Conservation (phyloP, 371 early-diverging fungal species). For the Mucor irregularis region DNA sequence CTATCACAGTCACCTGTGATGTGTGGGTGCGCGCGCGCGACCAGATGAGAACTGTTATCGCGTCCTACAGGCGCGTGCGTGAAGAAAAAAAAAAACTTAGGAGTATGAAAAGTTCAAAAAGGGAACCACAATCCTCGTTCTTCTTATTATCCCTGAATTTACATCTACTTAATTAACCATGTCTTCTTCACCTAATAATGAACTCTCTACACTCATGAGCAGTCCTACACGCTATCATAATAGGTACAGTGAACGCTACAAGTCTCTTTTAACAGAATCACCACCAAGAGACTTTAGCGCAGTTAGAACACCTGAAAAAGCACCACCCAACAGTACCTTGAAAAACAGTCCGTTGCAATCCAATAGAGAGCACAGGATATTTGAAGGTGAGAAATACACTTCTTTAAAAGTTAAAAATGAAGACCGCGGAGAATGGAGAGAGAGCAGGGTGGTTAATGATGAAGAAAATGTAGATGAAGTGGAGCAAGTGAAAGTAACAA, state of each 20-base stretch:
- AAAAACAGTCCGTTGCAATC: background rate
- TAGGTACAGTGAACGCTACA: slow-evolving; percentile 4
- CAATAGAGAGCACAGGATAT: background rate
- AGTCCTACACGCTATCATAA: background rate
- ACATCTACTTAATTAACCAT: background rate
- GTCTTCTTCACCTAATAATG: background rate
- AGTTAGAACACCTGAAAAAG: background rate
- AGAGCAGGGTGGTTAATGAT: background rate
- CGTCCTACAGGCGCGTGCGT: too few relatives aligned
- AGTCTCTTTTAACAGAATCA: slow-evolving; percentile 2
- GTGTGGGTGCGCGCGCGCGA: too few relatives aligned
- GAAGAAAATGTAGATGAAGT: background rate
- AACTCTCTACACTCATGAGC: background rate
- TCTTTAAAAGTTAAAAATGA: slow-evolving; percentile 11
- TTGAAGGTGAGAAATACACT: slow-evolving; percentile 3
- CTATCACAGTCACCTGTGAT: too few relatives aligned
- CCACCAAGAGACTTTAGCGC: background rate
- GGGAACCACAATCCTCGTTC: background rate
- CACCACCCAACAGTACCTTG: too few relatives aligned
- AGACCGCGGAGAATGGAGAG: slow-evolving; percentile 26
- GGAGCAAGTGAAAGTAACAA: background rate
- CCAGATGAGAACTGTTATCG: too few relatives aligned
- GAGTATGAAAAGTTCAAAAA: too few relatives aligned
- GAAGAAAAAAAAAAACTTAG: too few relatives aligned
- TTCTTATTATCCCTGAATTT: background rate